Conservation (phyloP, 108 stramenopile species). For the Mayamaea pseudoterrestris region DNA sequence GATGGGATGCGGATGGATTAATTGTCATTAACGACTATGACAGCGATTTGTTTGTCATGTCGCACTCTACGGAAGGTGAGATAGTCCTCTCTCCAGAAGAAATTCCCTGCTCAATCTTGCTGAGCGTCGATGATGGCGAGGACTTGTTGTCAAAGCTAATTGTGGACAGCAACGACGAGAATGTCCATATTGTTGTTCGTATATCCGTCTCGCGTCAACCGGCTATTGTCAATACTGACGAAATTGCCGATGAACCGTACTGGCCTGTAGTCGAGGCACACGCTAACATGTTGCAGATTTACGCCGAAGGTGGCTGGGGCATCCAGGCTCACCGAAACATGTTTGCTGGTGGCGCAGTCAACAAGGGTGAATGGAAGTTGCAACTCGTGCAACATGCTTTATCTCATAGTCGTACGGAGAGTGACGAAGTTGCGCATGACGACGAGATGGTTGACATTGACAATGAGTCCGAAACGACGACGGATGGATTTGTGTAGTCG, state of each 20-base stretch:
- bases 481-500: too few species aligned
- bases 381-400: too few species aligned
- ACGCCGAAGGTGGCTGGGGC: conserved; percentile 50
- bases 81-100: conserved; percentile 9
- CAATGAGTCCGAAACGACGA: too few species aligned
- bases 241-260: not conserved
- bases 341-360: too few species aligned
- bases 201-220: conserved; percentile 9
- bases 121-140: conserved; percentile 53
- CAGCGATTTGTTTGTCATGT: conserved; percentile 69
- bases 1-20: conserved; percentile 25
- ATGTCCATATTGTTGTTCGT: conserved; percentile 6
- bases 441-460: too few species aligned
- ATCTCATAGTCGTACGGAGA: too few species aligned
- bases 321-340: too few species aligned
- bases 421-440: too few species aligned
- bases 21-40: conserved; percentile 50
- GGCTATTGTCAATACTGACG: conserved; percentile 2
- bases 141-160: conserved; percentile 11
- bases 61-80: conserved; percentile 19
- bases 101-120: conserved; percentile 41
- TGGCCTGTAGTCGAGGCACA: conserved; percentile 35
- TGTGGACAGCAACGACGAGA: conserved; percentile 4
- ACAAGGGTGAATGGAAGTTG: too few species aligned
- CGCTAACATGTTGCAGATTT: conserved; percentile 25